Percentiles rank a stretch among this genome's conserved stretches.
phyloP scores from a whole-genome alignment of 208 protist species.

The Tetramitus jugosus region DNA sequence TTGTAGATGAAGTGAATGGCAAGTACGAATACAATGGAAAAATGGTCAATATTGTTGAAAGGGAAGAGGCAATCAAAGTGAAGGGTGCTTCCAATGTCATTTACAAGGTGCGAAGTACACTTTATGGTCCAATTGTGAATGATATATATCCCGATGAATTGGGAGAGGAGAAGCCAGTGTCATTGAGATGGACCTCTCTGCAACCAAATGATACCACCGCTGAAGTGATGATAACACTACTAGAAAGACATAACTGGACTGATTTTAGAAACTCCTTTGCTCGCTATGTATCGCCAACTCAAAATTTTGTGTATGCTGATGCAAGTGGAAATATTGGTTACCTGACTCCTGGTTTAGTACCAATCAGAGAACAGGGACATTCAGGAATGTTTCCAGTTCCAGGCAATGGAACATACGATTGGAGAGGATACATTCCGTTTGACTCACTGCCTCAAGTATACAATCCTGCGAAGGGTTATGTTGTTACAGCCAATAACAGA shows the following conservation, averaged over 20 bases:
- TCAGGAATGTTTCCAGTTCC: no score
- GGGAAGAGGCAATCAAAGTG: constrained; percentile 17
- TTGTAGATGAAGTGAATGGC: no score
- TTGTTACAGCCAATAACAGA: constrained; percentile 19
- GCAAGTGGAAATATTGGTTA: constrained; percentile 15
- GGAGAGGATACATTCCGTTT: neutral
- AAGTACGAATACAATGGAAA: no score
- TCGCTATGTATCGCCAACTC: neutral
- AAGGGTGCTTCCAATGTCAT: neutral
- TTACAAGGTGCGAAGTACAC: neutral
- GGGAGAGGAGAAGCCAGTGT: neutral
- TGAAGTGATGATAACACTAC: neutral
- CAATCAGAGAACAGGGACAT: constrained; percentile 18
- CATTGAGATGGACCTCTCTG: neutral
- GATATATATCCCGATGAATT: neutral
- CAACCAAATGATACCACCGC: neutral
- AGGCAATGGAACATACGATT: neutral
- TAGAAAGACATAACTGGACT: neutral
- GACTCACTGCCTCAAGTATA: neutral
- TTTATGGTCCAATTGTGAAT: neutral
- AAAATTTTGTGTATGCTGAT: constrained; percentile 14
- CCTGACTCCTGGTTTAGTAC: neutral
- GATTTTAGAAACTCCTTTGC: neutral
- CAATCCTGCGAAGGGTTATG: constrained; percentile 20
- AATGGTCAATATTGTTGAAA: no score